Base-by-base conservation (phyloP, 352 stramenopile genomes). In the Peronosclerospora sorghi region DNA sequence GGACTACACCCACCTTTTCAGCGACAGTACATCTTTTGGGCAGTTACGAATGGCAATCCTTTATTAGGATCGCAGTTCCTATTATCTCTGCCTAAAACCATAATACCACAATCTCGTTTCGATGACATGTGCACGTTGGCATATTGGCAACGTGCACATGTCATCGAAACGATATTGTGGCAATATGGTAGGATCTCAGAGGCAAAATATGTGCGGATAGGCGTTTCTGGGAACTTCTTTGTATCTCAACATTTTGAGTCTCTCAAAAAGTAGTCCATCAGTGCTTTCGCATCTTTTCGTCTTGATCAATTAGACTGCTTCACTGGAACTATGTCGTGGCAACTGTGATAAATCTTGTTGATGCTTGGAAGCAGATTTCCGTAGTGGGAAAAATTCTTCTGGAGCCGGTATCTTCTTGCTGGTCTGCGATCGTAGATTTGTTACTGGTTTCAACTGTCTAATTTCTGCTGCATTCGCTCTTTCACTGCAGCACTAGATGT, bases 221-320 rank as follows among this genome's bases (percentile, higher is more conserved):
- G 18, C 49, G 35, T 18, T 63, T 73, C 2, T 54, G 54, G 1
- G 55, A 13, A 47, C 41, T 32, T 61, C 44, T 15, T 81, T 59
- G 32, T 68, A 71, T 2, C 38, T 44, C 15, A 88, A 60, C 1
- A 91, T 54, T 37, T 57, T 71, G 9, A 91, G 51, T 1, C 58
- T 68, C n/a, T 88, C 78, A 27, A 81, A 84, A 35, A 87, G 41
- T 8, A 81, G 18, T 35, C 78, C 71, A 85, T 88, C 5, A 55
- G 53, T 13, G 43, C 44, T 15, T 76, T 59, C 1, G 60, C 56
- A 8, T 68, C 59, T 39, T 60, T 69, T 6, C 48, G 49, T 27
- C 37, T n/a, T 54, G 6, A 59, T 36, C 1, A 49, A 68, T 18
- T 70, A 46, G 12, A 27, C 51, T 35, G 19, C 5, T 2, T 13